Percentiles rank a stretch among this genome's conserved stretches.
phyloP scores from a whole-genome alignment of 129 eudicot genomes.

The Saposhnikovia divaricata region DNA sequence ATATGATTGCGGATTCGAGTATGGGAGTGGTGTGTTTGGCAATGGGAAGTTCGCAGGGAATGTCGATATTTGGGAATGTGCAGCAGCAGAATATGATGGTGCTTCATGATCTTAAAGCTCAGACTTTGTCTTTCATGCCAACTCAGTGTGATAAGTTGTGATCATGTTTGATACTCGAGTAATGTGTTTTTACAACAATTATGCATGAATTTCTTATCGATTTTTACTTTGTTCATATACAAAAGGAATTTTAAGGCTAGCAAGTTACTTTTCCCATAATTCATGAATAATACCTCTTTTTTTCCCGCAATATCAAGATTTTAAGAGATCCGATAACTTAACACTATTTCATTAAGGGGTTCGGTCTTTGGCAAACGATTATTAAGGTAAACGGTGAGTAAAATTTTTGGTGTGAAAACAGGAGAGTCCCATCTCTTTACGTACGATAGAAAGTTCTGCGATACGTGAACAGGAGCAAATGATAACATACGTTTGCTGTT shows the following conservation, averaged over 20 bases:
- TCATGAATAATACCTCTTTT: too few relatives aligned
- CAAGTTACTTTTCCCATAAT: background rate
- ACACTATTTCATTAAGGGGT: too few relatives aligned
- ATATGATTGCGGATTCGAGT: conserved; percentile 50
- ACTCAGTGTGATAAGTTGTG: conserved; percentile 46
- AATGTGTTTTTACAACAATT: background rate
- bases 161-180: background rate
- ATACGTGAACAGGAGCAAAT: too few relatives aligned
- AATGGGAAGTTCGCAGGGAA: conserved; percentile 64
- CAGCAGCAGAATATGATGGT: conserved; percentile 74
- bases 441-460: too few relatives aligned
- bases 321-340: too few relatives aligned
- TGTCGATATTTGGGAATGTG: conserved; percentile 74
- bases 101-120: conserved; percentile 58
- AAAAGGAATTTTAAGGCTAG: background rate
- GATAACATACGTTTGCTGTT: too few relatives aligned
- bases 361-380: too few relatives aligned
- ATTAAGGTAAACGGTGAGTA: too few relatives aligned
- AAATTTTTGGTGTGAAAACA: too few relatives aligned
- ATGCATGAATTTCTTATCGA: background rate
- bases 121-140: conserved; percentile 60
- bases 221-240: background rate
- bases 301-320: too few relatives aligned
- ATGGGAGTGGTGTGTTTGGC: conserved; percentile 65
- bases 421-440: too few relatives aligned